phyloP scores from a whole-genome alignment of 1,139 yeast genomes.

The Pichia sp. region DNA sequence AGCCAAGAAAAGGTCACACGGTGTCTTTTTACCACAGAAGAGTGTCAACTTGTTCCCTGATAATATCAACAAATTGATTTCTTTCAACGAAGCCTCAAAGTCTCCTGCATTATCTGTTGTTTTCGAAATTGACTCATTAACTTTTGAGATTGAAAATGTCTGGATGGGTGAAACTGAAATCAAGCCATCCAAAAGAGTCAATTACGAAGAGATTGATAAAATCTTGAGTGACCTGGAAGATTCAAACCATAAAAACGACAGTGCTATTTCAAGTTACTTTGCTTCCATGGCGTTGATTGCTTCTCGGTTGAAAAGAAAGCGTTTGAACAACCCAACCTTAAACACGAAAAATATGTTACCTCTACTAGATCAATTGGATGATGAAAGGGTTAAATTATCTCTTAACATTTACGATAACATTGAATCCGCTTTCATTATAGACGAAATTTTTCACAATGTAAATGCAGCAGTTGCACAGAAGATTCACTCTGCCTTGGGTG shows the following conservation, averaged over 20 bases:
- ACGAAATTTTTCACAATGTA: constrained; percentile 76
- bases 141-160: constrained; percentile 70
- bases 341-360: constrained; percentile 57
- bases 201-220: constrained; percentile 50
- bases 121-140: constrained; percentile 71
- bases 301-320: constrained; percentile 66
- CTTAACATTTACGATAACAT: constrained; percentile 69
- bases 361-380: constrained; percentile 76
- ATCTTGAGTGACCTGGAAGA: constrained; percentile 33
- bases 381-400: constrained; percentile 68
- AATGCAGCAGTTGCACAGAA: constrained; percentile 84
- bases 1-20: constrained; percentile 83
- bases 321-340: constrained; percentile 51
- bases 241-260: constrained; percentile 33
- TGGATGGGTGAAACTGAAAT: constrained; percentile 74
- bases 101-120: constrained; percentile 75
- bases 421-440: constrained; percentile 54
- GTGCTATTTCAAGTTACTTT: constrained; percentile 65
- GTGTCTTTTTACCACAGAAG: constrained; percentile 87
- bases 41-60: constrained; percentile 65
- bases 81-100: constrained; percentile 58
- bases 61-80: constrained; percentile 52
- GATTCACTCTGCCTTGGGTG: constrained; percentile 72
- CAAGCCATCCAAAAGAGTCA: constrained; percentile 53
- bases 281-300: constrained; percentile 63